phyloP scores from a whole-genome alignment of 2,329 filamentous ascomycete genomes.

The Colletotrichum lindemuthianum region DNA sequence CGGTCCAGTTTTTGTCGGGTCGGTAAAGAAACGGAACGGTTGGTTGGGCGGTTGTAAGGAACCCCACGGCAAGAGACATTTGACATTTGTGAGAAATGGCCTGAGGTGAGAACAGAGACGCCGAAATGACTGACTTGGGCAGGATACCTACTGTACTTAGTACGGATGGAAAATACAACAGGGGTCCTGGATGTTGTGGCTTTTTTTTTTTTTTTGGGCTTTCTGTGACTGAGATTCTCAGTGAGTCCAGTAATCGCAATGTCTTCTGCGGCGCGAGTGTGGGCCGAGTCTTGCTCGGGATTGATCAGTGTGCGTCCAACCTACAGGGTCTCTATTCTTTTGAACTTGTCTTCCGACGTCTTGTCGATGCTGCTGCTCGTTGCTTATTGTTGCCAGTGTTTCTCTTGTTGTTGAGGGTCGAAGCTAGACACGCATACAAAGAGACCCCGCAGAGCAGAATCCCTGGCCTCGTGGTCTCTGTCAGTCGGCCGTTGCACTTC shows the following conservation, averaged over 20 bases:
- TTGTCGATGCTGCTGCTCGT: conserved; percentile 9
- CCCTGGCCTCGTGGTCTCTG: conserved; percentile 2
- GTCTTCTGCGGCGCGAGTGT: conserved; percentile 6
- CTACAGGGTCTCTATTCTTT: conserved; percentile 11
- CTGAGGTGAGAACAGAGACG: not conserved
- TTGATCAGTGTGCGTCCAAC: not conserved
- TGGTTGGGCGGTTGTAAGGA: too few species aligned
- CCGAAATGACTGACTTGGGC: too few species aligned
- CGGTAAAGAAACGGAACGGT: conserved; percentile 1
- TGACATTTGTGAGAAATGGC: too few species aligned
- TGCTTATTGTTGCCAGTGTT: conserved; percentile 11
- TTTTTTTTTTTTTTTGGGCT: conserved; percentile 9
- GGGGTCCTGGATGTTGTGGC: conserved; percentile 24
- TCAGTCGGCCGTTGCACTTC: conserved; percentile 12
- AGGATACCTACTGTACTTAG: not conserved
- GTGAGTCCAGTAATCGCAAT: conserved; percentile 1
- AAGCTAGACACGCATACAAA: not conserved
- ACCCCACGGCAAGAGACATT: too few species aligned
- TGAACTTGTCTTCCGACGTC: not conserved
- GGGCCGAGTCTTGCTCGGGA: conserved; percentile 13
- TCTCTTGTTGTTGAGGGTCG: not conserved
- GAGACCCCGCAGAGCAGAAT: conserved; percentile 16
- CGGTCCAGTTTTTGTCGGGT: too few species aligned
- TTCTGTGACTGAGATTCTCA: conserved; percentile 18
- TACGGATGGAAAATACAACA: conserved; percentile 1